Base-by-base conservation (phyloP, 1,284 basidiomycete genomes). In the Ustilago crameri region DNA sequence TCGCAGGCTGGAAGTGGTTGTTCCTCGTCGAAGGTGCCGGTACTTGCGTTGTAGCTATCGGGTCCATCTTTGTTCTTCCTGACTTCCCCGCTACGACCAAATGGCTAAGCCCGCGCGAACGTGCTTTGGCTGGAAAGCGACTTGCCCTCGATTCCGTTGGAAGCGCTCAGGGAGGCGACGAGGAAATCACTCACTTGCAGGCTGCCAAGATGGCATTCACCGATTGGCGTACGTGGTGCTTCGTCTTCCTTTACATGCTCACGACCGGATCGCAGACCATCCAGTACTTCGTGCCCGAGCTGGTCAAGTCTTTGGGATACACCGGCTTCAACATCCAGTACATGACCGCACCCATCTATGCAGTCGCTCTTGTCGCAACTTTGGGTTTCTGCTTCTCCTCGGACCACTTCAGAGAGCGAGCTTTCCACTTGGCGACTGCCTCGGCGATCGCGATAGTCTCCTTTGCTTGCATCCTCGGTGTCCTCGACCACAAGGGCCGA, bases 231-330 rank as follows among this genome's bases (percentile, higher is more conserved):
- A 81, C 83, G 44, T 83, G 83, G 74, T 52, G 70, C 15, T 81
- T 71, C 52, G 82, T 85, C 67, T 74, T 80, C 24, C 59, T 76
- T 23, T 82, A 84, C 72, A 84, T 85, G 84, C 75, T 83, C 46
- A 77, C 74, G 46, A 85, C 85, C 1, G 59, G 54, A 4, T 27
- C 20, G 9, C 47, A 68, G 26, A 60, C 62, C 7, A 52, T 55
- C 46, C 50, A 43, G 17, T 57, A 82, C 15, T 78, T 76, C 22
- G 84, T 84, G 7, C 78, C 79, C 9, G 49, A 67, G 14, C 44
- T 71, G 3, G 68, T 71, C 48, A 56, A 63, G 42, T 41, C 38
- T 20, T 43, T 84, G 2, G 62, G 69, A n/a, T 75, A 76, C 45
- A 74, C 66, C 35, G 79, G 78, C 23, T 53, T 51, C 40, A 38